These are phyloP conservation scores for Xylariaceae sp. DNA, from an alignment of 2,329 filamentous ascomycete species.

Conservation along the genomic window DNA sequence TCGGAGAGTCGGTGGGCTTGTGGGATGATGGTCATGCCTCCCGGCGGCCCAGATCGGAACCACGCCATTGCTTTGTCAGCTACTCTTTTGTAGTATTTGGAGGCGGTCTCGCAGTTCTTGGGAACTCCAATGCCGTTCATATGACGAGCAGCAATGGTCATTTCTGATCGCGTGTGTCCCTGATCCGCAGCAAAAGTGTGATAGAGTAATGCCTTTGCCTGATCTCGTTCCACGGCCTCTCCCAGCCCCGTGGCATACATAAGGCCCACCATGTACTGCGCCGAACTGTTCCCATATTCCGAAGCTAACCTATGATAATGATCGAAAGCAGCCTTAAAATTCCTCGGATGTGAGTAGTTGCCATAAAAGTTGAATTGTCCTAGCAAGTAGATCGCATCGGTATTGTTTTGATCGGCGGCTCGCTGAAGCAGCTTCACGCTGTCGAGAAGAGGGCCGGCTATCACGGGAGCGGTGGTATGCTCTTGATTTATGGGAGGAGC, in stretches of 20 bases:
- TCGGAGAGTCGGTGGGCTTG: constrained; percentile 86
- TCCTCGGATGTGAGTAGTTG: constrained; percentile 81
- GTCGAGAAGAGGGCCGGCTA: constrained; percentile 44
- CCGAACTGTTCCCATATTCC: constrained; percentile 79
- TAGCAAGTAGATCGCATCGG: constrained; percentile 83
- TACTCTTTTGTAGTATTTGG: constrained; percentile 85
- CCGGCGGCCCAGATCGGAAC: constrained; percentile 85
- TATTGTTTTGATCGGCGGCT: constrained; percentile 54
- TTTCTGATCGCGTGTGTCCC: constrained; percentile 81
- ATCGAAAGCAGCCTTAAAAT: constrained; percentile 74
- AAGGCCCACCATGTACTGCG: constrained; percentile 91
- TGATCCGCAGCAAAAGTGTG: constrained; percentile 88
- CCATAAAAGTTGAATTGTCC: constrained; percentile 97
- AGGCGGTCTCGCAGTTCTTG: constrained; percentile 79
- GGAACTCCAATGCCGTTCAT: constrained; percentile 80
- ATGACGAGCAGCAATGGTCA: constrained; percentile 87
- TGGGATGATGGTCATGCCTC: constrained; percentile 71
- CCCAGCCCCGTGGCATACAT: constrained; percentile 94
- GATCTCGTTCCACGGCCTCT: constrained; percentile 73
- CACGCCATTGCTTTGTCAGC: constrained; percentile 89
- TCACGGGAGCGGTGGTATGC: constrained; percentile 31
- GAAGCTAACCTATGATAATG: constrained; percentile 76
- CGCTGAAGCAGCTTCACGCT: constrained; percentile 51
- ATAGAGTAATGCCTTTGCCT: constrained; percentile 88
- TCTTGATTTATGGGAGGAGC: constrained; percentile 41